Evolutionary conservation across 1,284 basidiomycete genomes (phyloP).

Genomic region (Malassezia furfur): DNA sequence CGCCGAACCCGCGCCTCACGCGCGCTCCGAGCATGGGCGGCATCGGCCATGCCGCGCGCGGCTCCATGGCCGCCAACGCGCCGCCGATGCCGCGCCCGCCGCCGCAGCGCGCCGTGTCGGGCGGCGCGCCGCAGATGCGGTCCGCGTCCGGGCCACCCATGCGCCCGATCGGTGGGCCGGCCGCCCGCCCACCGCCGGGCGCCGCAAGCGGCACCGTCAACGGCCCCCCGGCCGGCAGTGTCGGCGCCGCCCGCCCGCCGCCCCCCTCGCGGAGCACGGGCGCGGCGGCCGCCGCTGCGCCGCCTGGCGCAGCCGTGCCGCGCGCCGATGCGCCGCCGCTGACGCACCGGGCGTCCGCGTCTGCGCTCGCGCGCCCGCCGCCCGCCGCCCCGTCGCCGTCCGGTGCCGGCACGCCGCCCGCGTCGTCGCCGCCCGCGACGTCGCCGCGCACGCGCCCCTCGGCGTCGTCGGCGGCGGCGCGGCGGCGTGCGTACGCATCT

Average conservation of each 20-base stretch:
- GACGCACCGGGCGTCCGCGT: neutral
- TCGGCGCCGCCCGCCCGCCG: neutral
- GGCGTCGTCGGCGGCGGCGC: conserved; percentile 49
- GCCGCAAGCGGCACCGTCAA: neutral
- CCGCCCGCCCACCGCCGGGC: neutral
- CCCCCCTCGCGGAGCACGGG: neutral
- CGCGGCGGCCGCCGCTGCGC: neutral
- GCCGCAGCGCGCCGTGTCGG: neutral
- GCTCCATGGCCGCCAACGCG: neutral
- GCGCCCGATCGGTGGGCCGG: neutral
- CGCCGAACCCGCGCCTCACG: neutral
- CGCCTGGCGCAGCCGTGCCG: neutral
- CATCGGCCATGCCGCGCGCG: neutral
- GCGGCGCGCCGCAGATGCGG: neutral
- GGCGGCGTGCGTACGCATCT: conserved; percentile 50
- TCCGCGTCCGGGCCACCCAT: neutral
- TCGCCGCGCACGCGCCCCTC: conserved; percentile 46
- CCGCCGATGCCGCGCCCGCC: neutral
- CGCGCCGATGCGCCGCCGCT: neutral
- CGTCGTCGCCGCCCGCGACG: neutral
- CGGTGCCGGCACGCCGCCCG: neutral
- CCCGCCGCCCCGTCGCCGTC: neutral
- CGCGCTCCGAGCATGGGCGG: neutral
- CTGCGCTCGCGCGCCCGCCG: neutral
- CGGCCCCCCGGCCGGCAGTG: neutral